Percentiles rank a stretch among this genome's conserved stretches.
phyloP scores from a whole-genome alignment of 495 filamentous ascomycete species.

The Hypoxylon trugodes region DNA sequence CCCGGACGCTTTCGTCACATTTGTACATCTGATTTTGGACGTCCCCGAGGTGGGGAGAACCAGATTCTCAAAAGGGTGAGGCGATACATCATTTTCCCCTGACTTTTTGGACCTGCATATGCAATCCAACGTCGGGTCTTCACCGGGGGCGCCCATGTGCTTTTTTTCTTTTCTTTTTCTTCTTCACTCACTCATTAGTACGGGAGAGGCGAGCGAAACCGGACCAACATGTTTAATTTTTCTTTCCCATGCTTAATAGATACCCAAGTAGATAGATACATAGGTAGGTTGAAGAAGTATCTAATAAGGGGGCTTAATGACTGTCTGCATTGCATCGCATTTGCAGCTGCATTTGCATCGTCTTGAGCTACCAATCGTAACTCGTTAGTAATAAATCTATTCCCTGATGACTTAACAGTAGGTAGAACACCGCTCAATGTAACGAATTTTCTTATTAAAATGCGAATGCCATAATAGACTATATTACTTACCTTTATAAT shows the following conservation, averaged over 20 bases:
- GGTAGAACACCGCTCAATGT: not conserved
- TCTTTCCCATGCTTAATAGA: constrained; percentile 1
- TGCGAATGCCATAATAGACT: constrained; percentile 14
- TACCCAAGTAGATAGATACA: constrained; percentile 2
- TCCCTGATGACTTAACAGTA: constrained; percentile 10
- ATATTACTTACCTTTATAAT: constrained; percentile 11
- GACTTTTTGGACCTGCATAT: constrained; percentile 41
- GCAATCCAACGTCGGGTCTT: constrained; percentile 37
- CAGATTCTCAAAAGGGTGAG: constrained; percentile 20
- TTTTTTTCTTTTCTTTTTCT: constrained; percentile 7
- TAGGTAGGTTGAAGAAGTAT: constrained; percentile 2
- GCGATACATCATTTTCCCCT: constrained; percentile 38
- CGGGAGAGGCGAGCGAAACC: constrained; percentile 33
- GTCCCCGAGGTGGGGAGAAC: constrained; percentile 26
- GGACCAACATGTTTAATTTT: constrained; percentile 7
- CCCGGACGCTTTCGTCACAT: constrained; percentile 31
- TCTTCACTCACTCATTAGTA: not conserved
- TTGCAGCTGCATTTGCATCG: not conserved
- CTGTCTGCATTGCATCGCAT: constrained; percentile 13
- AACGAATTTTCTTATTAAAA: constrained; percentile 17
- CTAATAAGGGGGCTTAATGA: constrained; percentile 21
- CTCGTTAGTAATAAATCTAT: constrained; percentile 1
- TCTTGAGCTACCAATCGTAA: constrained; percentile 27
- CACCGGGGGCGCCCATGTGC: constrained; percentile 16
- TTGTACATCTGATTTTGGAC: constrained; percentile 32